Conservation (phyloP, 805 yeast genomes). For the Blastobotrys americana region DNA sequence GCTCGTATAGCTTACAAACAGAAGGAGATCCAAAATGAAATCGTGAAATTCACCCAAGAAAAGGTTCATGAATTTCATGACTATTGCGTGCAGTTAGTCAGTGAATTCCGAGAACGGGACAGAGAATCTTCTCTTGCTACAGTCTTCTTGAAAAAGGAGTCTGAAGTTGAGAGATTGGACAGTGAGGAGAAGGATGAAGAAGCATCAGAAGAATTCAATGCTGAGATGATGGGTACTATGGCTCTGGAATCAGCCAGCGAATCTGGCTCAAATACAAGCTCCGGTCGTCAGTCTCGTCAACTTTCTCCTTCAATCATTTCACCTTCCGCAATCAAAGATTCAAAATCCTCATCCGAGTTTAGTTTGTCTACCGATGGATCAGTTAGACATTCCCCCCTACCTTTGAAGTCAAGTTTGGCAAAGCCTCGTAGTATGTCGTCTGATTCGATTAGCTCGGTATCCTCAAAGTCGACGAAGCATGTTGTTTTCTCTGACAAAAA, state of each 20-base stretch:
- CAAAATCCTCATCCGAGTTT: background rate
- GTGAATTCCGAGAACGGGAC: slow-evolving; percentile 1
- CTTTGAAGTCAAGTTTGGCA: slow-evolving; percentile 7
- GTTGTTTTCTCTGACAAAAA: slow-evolving; percentile 4
- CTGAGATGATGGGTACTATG: background rate
- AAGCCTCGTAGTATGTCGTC: slow-evolving; percentile 1
- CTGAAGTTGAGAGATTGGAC: background rate
- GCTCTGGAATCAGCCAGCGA: background rate
- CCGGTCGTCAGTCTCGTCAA: background rate
- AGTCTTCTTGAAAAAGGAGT: background rate
- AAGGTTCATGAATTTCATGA: slow-evolving; percentile 13
- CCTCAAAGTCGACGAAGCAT: slow-evolving; percentile 1
- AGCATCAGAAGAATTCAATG: background rate
- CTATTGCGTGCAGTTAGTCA: slow-evolving; percentile 10
- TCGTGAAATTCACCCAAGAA: slow-evolving; percentile 12
- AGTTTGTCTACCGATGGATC: background rate
- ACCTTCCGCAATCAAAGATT: background rate
- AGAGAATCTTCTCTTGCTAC: background rate
- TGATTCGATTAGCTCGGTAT: slow-evolving; percentile 1
- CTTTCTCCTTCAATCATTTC: background rate
- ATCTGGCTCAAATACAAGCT: no score
- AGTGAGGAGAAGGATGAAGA: background rate
- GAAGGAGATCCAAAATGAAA: slow-evolving; percentile 12
- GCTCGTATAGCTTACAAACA: slow-evolving; percentile 11
- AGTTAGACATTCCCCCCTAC: background rate